Evolutionary conservation across 176 grass and related monocot genomes (phyloP).

Genomic region (Carex pumila): DNA sequence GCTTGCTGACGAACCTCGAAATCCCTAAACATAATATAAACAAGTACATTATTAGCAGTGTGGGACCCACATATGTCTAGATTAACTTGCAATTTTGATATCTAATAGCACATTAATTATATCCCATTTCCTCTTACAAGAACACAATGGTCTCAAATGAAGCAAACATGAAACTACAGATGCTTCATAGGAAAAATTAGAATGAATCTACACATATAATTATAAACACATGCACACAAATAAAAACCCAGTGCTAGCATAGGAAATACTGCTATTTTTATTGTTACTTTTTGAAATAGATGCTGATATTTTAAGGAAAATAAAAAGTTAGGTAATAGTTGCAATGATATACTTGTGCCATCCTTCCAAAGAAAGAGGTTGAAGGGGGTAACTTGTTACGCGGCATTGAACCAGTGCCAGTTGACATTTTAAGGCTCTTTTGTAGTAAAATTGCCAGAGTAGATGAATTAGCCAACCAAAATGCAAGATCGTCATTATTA

Average conservation of each 20-base stretch:
- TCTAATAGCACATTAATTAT: slow-evolving; percentile 10
- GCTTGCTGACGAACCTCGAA: slow-evolving; percentile 51
- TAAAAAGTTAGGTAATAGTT: not conserved
- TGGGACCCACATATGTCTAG: slow-evolving; percentile 14
- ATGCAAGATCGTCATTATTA: slow-evolving; percentile 61
- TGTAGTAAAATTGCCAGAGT: slow-evolving; percentile 74
- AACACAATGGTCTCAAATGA: not conserved
- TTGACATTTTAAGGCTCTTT: slow-evolving; percentile 72
- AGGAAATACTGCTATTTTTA: not conserved
- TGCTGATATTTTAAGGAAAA: not conserved
- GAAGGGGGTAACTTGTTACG: slow-evolving; percentile 58
- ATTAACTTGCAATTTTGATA: not conserved
- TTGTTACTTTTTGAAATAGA: not conserved
- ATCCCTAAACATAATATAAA: slow-evolving; percentile 44
- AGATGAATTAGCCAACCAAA: slow-evolving; percentile 83
- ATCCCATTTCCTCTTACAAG: not conserved
- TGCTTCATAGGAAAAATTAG: not conserved
- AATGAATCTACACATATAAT: not conserved
- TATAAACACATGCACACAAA: not conserved
- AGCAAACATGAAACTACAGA: not conserved
- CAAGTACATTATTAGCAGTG: slow-evolving; percentile 5
- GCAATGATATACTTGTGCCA: slow-evolving; percentile 52
- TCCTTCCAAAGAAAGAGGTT: slow-evolving; percentile 85
- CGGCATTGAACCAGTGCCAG: slow-evolving; percentile 45
- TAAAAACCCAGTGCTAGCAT: not conserved